Evolutionary conservation across 768 basidiomycete species (phyloP), one percentile per base, ranked within the genome.

Genomic region (Russula earlei): DNA sequence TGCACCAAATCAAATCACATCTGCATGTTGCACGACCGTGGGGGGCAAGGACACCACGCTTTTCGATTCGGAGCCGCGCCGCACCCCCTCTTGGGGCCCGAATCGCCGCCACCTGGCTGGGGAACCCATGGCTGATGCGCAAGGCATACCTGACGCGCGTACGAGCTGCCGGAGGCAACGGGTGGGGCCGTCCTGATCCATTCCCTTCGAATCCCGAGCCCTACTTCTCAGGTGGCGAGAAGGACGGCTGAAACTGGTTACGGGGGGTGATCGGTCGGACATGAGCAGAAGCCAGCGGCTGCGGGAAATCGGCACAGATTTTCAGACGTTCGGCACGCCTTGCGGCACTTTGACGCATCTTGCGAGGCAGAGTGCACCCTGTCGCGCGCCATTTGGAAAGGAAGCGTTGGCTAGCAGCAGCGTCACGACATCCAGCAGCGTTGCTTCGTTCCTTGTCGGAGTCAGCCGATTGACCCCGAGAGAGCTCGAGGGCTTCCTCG

Each of bases 231-330:
- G 22, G 36, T 22, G 51, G 42, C n/a, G 46, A 52, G 46, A 49
- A 54, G 49, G 10, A 38, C 12, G 22, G 12, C 34, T 48, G 54
- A 49, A 49, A 46, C 24, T 58, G 56, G 56, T 53, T 53, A 58
- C 55, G 43, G 55, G 49, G 29, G 56, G 25, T 49, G 57, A 49
- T 58, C 52, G 41, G 52, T 49, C 56, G 56, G 52, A 58, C 38
- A 58, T 58, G 40, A 52, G 50, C 50, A 55, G 50, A 58, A 54
- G 56, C 38, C 11, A 19, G 34, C 9, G n/a, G 25, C 24, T 41
- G 45, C 34, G 10, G 56, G 33, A 48, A 43, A 44, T 38, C 41
- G 17, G 40, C 7, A 41, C 34, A 49, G 48, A 56, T 44, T 42
- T 42, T 41, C 33, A 37, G 33, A 42, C 33, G 24, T 22, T 53